Conservation (phyloP, 2,329 filamentous ascomycete species). For the Arthrobotrys iridis region DNA sequence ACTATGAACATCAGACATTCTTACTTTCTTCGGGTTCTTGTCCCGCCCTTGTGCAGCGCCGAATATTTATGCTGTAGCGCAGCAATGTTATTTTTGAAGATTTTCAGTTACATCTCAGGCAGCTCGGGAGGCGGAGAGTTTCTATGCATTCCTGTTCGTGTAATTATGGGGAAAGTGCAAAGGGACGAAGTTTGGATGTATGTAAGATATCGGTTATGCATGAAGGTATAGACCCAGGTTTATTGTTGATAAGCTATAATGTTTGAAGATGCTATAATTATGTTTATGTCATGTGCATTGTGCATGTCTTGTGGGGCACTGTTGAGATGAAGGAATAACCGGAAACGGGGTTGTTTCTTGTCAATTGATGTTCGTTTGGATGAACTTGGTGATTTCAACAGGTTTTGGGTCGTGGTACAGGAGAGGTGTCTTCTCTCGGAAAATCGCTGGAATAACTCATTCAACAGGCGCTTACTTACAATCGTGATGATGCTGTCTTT, state of each 20-base stretch:
- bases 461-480: too few relatives aligned
- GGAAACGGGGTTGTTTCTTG: neutral
- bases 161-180: constrained; percentile 11
- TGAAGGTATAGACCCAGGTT: too few relatives aligned
- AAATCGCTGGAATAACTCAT: constrained; percentile 12
- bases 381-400: neutral
- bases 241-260: neutral
- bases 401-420: too few relatives aligned
- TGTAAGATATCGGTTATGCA: constrained; percentile 44
- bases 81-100: neutral
- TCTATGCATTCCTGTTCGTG: neutral
- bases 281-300: neutral
- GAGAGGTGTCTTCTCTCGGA: constrained; percentile 8
- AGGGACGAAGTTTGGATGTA: constrained; percentile 20
- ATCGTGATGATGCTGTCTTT: neutral
- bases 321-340: constrained; percentile 13
- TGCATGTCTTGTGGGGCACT: neutral
- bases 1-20: neutral
- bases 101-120: constrained; percentile 20
- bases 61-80: neutral
- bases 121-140: neutral
- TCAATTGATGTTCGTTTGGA: constrained; percentile 2
- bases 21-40: neutral
- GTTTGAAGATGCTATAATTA: too few relatives aligned
- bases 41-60: neutral